Evolutionary conservation across 805 yeast genomes (phyloP).

Genomic region (Soucietia sequanensis): DNA sequence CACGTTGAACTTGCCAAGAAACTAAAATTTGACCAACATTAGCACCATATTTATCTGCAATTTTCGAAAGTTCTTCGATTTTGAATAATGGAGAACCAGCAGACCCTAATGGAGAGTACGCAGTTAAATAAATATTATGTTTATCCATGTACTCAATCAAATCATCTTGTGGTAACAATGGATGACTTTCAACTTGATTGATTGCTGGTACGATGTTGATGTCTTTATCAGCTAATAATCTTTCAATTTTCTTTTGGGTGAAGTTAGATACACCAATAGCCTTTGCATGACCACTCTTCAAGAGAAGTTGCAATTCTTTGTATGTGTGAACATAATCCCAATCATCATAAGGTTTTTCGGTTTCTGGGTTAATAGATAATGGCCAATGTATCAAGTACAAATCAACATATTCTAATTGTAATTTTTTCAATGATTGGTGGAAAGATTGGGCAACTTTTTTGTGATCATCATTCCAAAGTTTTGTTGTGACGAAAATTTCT

Average conservation of each 20-base stretch:
- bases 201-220: slow-evolving; percentile 44
- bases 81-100: slow-evolving; percentile 21
- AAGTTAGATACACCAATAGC: slow-evolving; percentile 62
- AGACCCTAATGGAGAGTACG: slow-evolving; percentile 31
- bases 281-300: slow-evolving; percentile 27
- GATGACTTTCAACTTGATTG: slow-evolving; percentile 48
- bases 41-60: slow-evolving; percentile 20
- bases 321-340: slow-evolving; percentile 23
- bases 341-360: slow-evolving; percentile 19
- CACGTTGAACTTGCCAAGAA: slow-evolving; percentile 29
- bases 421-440: slow-evolving; percentile 23
- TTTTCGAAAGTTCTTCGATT: slow-evolving; percentile 13
- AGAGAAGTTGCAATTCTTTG: slow-evolving; percentile 36
- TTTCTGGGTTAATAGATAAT: slow-evolving; percentile 23
- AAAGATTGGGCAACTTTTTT: neutral
- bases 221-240: slow-evolving; percentile 39
- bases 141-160: slow-evolving; percentile 50
- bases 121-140: slow-evolving; percentile 31
- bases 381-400: slow-evolving; percentile 53
- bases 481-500: neutral
- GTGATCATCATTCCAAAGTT: neutral
- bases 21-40: slow-evolving; percentile 22
- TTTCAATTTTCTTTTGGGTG: slow-evolving; percentile 40
- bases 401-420: slow-evolving; percentile 50
- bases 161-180: slow-evolving; percentile 53